Conservation (phyloP, 179 eudicot species). For the Gypsophila paniculata region DNA sequence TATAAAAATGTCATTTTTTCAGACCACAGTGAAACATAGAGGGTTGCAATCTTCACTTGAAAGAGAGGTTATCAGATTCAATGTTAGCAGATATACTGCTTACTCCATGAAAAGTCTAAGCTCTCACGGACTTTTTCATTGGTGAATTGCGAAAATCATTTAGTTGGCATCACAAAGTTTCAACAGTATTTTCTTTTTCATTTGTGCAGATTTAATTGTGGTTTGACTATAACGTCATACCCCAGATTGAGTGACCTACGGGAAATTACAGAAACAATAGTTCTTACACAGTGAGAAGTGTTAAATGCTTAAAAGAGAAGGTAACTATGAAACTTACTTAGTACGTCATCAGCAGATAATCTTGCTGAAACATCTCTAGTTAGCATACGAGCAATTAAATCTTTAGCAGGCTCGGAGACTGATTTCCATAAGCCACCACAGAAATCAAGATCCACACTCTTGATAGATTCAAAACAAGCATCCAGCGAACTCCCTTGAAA, state of each 20-base stretch:
- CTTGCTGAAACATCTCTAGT: slow-evolving; percentile 61
- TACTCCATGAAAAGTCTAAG: no score
- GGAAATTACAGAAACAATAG: no score
- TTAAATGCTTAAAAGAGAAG: slow-evolving; percentile 6
- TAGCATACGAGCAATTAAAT: slow-evolving; percentile 74
- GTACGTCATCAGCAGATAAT: slow-evolving; percentile 67
- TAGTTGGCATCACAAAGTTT: neutral
- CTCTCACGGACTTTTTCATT: no score
- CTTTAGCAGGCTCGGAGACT: slow-evolving; percentile 79
- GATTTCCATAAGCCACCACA: slow-evolving; percentile 64
- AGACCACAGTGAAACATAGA: neutral
- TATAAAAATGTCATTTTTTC: neutral
- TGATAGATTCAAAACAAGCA: slow-evolving; percentile 75
- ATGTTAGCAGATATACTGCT: neutral
- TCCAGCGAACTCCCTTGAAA: slow-evolving; percentile 79
- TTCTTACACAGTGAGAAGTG: neutral
- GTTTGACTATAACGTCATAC: neutral
- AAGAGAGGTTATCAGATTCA: neutral
- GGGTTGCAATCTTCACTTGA: neutral
- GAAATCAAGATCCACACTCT: slow-evolving; percentile 62
- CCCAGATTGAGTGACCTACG: no score
- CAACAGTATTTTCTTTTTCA: neutral
- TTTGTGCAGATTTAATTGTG: neutral
- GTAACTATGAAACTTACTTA: slow-evolving; percentile 48
- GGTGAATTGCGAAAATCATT: neutral